phyloP scores from a whole-genome alignment of 352 stramenopile species.

The Peronospora belbahrii region DNA sequence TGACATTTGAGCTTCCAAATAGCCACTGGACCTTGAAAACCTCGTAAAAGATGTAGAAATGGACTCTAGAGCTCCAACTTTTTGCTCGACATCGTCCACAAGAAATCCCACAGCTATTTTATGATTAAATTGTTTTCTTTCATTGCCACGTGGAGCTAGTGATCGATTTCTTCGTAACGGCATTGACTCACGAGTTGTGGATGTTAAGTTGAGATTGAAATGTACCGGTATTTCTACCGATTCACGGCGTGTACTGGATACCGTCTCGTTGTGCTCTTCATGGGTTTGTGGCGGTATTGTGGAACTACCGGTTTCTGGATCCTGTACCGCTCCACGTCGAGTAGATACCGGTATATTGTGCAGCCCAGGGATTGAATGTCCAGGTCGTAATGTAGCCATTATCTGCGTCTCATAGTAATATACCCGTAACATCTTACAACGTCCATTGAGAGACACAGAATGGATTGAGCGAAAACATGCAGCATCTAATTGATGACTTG shows the following conservation, averaged over 20 bases:
- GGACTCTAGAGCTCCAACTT: neutral
- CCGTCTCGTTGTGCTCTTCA: constrained; percentile 6
- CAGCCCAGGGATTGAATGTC: too few species aligned
- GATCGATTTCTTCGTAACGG: too few species aligned
- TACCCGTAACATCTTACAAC: constrained; percentile 15
- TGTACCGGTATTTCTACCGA: constrained; percentile 9
- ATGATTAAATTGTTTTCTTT: constrained; percentile 36
- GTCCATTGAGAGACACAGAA: constrained; percentile 12
- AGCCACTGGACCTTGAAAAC: constrained; percentile 1
- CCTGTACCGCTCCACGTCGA: constrained; percentile 2
- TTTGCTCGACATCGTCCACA: constrained; percentile 18
- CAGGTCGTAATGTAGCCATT: constrained; percentile 39
- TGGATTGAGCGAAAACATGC: constrained; percentile 36
- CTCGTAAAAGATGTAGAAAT: constrained; percentile 1
- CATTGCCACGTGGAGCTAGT: constrained; percentile 32
- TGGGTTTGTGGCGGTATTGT: neutral
- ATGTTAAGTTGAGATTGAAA: too few species aligned
- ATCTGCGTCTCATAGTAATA: constrained; percentile 57
- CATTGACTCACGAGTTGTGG: too few species aligned
- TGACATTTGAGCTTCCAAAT: constrained; percentile 13
- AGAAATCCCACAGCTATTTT: constrained; percentile 44
- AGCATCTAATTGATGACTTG: constrained; percentile 41
- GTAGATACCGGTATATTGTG: neutral
- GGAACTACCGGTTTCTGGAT: constrained; percentile 5
- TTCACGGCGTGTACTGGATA: too few species aligned